Evolutionary conservation across 495 filamentous ascomycete genomes (phyloP).

Genomic region (Collariella sp.): DNA sequence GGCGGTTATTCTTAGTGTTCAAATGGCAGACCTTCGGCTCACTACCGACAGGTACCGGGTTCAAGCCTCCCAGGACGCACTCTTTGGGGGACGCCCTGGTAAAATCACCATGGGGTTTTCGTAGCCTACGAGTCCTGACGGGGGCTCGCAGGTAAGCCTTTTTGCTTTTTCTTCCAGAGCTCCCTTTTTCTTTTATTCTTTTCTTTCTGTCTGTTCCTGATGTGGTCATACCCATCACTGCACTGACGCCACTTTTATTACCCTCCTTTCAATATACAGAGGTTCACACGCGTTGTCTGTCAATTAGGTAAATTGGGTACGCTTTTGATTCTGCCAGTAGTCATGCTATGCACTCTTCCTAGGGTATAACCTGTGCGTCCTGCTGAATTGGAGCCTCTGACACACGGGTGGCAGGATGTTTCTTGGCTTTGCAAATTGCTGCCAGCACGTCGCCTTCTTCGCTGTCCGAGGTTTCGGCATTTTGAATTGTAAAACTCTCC

Average conservation of each 20-base stretch:
- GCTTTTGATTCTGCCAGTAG: slow-evolving; percentile 2
- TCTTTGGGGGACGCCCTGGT: no score
- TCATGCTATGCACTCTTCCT: background rate
- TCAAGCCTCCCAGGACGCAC: no score
- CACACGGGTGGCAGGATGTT: background rate
- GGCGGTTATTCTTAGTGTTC: no score
- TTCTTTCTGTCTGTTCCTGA: background rate
- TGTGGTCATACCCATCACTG: no score
- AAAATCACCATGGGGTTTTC: background rate
- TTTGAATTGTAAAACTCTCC: background rate
- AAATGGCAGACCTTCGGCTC: no score
- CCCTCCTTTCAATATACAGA: no score
- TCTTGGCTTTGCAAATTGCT: background rate
- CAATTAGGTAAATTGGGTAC: no score
- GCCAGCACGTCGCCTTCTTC: background rate
- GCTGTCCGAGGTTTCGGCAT: background rate
- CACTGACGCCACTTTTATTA: no score
- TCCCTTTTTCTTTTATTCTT: background rate
- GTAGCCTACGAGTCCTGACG: background rate
- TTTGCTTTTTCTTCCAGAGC: background rate
- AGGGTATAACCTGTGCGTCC: background rate
- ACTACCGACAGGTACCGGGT: no score
- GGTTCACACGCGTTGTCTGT: no score
- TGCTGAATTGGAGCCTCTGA: background rate
- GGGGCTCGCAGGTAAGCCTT: background rate